Base-by-base conservation (phyloP, 768 basidiomycete species). In the Tubosaeta sp. region DNA sequence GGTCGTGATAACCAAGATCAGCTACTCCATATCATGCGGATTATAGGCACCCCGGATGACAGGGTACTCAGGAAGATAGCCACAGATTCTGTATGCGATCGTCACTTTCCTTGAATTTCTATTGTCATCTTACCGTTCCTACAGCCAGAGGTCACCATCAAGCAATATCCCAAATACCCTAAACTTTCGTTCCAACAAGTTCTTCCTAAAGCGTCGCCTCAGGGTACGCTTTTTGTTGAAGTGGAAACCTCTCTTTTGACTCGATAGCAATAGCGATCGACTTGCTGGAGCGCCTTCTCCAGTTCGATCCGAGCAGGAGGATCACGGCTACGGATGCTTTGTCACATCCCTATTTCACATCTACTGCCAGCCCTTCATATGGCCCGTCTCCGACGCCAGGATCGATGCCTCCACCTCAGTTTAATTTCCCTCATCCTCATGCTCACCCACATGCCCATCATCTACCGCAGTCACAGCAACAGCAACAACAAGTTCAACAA, bases 1-100 rank as follows among this genome's bases (percentile, higher is more conserved):
- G 96, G 96, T 19, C 77, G 95, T 55, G 96, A 98, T 68, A 97
- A 97, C 63, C 88, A 94, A 58, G 96, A 99, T 68, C 96, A 99
- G 66, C 76, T 99, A n/a, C 77, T 93, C 40, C 93, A 95, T 61
- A 99, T 99, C 65, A 94, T 98, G 86, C 81, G 94, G 61, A 90
- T 98, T 44, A 83, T 98, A 52, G 96, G 96, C 13, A 98, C 95
- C 0, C 96, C 96, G 3, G 85, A 88, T 51, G 92, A 97, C 44
- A 79, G 84, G 16, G 86, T 88, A 22, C 77, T 98, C 44, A 80
- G 86, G 56, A 92, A 96, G 69, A 94, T 98, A 69, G 79, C 80
- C 38, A 83, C 83, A 39, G 94, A 99, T 70, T 90, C 92, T 46
- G 94, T 94, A 61, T 46, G 89, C 53, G 44, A 10, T 43, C 21